Percentiles rank a stretch among this genome's conserved stretches.
These are phyloP conservation scores for Serendipita vermifera DNA, from an alignment of 768 basidiomycete genomes.

Conservation along the genomic window DNA sequence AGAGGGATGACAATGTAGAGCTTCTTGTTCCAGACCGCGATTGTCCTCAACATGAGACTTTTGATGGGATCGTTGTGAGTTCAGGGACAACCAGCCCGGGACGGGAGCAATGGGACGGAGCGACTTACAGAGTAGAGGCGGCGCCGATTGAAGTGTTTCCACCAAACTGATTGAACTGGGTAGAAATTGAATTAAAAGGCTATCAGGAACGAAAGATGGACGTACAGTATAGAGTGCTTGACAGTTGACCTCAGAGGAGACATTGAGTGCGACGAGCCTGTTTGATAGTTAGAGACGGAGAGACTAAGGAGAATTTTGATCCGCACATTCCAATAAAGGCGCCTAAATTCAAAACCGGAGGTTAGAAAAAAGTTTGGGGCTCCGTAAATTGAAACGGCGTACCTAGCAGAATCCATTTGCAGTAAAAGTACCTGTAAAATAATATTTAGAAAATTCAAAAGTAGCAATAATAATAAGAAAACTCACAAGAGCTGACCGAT, in stretches of 20 bases:
- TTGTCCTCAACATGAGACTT: conserved; percentile 17
- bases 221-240: conserved; percentile 47
- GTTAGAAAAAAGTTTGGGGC: not conserved
- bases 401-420: conserved; percentile 46
- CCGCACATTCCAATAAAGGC: conserved; percentile 54
- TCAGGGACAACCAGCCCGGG: not conserved
- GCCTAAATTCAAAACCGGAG: conserved; percentile 22
- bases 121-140: conserved; percentile 52
- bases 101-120: conserved; percentile 37
- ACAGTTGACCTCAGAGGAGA: conserved; percentile 47
- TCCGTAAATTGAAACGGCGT: not conserved
- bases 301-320: conserved; percentile 19
- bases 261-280: conserved; percentile 47
- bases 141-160: conserved; percentile 57
- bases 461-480: not conserved
- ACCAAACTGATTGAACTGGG: conserved; percentile 25
- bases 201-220: not conserved
- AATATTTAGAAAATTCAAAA: not conserved
- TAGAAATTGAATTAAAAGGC: not conserved
- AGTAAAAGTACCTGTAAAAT: conserved; percentile 56
- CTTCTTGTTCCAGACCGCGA: conserved; percentile 56
- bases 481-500: conserved; percentile 48
- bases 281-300: not conserved
- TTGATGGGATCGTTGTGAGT: not conserved
- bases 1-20: conserved; percentile 41